Percentiles rank a stretch among this genome's conserved stretches.
Evolutionary conservation across 768 basidiomycete species (phyloP).

Genomic region (Mycena epipterygia): DNA sequence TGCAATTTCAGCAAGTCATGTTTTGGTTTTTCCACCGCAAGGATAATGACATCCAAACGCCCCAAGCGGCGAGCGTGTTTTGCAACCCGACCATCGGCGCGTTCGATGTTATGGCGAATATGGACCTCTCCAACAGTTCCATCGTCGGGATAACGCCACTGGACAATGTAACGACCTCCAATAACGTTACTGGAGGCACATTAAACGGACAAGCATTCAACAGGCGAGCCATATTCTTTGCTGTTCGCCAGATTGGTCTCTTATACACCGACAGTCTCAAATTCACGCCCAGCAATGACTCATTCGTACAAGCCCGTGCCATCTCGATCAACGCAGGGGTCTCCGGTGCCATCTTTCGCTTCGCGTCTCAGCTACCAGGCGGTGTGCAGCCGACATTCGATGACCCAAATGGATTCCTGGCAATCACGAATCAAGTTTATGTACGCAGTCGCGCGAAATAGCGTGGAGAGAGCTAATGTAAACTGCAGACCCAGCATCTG

Average conservation of each 20-base stretch:
- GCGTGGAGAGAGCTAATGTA: neutral
- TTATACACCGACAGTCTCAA: conserved; percentile 22
- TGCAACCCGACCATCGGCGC: conserved; percentile 66
- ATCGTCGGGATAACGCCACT: conserved; percentile 54
- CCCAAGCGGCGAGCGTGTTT: conserved; percentile 66
- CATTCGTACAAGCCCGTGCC: conserved; percentile 66
- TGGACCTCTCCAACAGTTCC: conserved; percentile 58
- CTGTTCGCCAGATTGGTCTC: neutral
- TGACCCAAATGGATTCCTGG: conserved; percentile 62
- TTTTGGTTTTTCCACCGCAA: conserved; percentile 72
- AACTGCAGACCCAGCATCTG: conserved; percentile 67
- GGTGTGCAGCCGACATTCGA: conserved; percentile 63
- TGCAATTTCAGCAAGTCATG: conserved; percentile 68
- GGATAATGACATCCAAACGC: conserved; percentile 41
- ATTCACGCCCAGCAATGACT: conserved; percentile 44
- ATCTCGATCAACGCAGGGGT: conserved; percentile 62
- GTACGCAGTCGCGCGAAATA: conserved; percentile 48
- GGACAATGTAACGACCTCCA: conserved; percentile 49
- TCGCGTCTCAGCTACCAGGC: conserved; percentile 58
- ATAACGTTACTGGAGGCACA: conserved; percentile 66
- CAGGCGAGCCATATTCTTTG: conserved; percentile 57
- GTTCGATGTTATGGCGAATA: conserved; percentile 57
- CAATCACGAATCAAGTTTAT: conserved; percentile 63
- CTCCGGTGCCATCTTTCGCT: conserved; percentile 71
- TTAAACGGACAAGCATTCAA: conserved; percentile 68